These are phyloP conservation scores for Boletus rubropictus DNA, from an alignment of 768 basidiomycete genomes.

Conservation along the genomic window DNA sequence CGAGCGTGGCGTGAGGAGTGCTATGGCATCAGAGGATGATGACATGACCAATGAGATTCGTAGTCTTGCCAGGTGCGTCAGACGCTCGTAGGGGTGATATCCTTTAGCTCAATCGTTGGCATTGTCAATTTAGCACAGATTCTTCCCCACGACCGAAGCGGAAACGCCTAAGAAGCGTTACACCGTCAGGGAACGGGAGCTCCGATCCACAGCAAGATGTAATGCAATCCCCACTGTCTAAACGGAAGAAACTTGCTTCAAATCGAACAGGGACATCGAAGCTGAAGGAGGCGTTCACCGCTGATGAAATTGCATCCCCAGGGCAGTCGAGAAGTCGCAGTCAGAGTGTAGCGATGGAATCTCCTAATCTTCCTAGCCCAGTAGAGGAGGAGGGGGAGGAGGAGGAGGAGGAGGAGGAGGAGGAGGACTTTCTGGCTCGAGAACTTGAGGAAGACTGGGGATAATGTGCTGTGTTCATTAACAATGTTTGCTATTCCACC, in stretches of 20 bases:
- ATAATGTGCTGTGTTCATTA: slow-evolving; percentile 33
- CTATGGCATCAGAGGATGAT: slow-evolving; percentile 45
- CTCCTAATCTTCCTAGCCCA: slow-evolving; percentile 15
- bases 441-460: slow-evolving; percentile 76
- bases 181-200: slow-evolving; percentile 57
- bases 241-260: slow-evolving; percentile 70
- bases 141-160: slow-evolving; percentile 46
- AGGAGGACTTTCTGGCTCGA: slow-evolving; percentile 77
- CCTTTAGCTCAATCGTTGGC: slow-evolving; percentile 4
- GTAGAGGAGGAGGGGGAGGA: slow-evolving; percentile 61
- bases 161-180: slow-evolving; percentile 67
- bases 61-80: slow-evolving; percentile 40
- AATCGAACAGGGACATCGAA: slow-evolving; percentile 61
- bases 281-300: slow-evolving; percentile 61
- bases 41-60: slow-evolving; percentile 43
- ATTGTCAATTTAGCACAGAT: slow-evolving; percentile 30
- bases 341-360: slow-evolving; percentile 13
- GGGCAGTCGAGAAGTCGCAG: slow-evolving; percentile 21
- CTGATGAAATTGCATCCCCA: slow-evolving; percentile 40
- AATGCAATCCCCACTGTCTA: slow-evolving; percentile 66
- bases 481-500: neutral
- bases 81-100: slow-evolving; percentile 19
- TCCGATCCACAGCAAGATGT: slow-evolving; percentile 35
- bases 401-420: slow-evolving; percentile 62
- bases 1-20: slow-evolving; percentile 39